Conservation (phyloP, 139 green algal genomes). For the Chlamydomonas sphaeroides region DNA sequence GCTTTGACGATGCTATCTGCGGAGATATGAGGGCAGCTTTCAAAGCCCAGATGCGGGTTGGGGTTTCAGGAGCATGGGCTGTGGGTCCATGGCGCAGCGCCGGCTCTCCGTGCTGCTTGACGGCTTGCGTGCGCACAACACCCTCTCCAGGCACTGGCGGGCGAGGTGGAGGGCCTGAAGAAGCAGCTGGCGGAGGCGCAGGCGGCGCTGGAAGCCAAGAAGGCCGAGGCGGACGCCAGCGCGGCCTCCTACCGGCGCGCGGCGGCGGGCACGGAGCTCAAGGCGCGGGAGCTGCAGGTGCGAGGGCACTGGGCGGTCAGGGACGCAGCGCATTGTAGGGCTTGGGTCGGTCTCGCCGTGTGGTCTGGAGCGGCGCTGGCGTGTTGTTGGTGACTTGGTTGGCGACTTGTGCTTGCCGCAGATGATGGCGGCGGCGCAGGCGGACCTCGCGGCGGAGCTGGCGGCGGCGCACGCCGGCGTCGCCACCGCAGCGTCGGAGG, state of each 20-base stretch:
- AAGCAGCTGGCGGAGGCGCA: constrained; percentile 6
- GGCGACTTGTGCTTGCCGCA: not conserved
- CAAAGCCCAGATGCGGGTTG: too few relatives aligned
- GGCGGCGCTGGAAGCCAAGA: not conserved
- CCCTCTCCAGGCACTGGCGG: not conserved
- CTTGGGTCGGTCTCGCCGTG: too few relatives aligned
- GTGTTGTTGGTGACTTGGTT: not conserved
- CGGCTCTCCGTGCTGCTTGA: too few relatives aligned
- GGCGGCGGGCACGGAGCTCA: constrained; percentile 9
- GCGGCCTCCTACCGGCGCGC: not conserved
- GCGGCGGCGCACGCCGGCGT: not conserved
- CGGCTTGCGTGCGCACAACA: too few relatives aligned
- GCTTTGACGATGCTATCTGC: too few relatives aligned
- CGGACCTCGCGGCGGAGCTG: not conserved
- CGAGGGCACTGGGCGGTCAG: too few relatives aligned
- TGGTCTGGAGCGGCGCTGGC: not conserved
- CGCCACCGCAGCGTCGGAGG: not conserved
- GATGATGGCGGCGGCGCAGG: not conserved
- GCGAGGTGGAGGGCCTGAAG: not conserved
- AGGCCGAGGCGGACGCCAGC: not conserved
- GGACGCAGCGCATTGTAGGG: too few relatives aligned
- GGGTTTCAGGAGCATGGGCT: too few relatives aligned
- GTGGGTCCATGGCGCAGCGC: too few relatives aligned
- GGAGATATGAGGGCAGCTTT: too few relatives aligned
- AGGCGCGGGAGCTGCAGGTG: constrained; percentile 16